These are phyloP conservation scores for Candida caryicola DNA, from an alignment of 805 yeast species.

Conservation along the genomic window DNA sequence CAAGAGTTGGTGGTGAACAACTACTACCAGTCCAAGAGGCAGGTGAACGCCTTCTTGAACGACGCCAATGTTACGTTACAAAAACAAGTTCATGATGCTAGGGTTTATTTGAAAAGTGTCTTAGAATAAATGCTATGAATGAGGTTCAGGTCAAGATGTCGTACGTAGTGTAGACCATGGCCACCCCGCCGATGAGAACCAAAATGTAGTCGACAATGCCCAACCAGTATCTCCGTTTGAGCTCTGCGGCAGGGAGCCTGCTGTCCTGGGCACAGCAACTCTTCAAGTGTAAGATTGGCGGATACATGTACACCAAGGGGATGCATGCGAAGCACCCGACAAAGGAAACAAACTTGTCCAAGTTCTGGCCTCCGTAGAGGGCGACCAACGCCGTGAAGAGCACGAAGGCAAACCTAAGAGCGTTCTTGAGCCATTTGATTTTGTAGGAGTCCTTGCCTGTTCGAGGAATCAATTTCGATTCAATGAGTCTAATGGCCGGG, in stretches of 20 bases:
- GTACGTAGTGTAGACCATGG: conserved; percentile 67
- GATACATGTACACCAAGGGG: conserved; percentile 82
- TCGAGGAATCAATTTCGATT: conserved; percentile 51
- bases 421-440: conserved; percentile 67
- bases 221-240: conserved; percentile 33
- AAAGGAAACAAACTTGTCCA: conserved; percentile 74
- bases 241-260: conserved; percentile 14
- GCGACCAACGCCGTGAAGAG: conserved; percentile 55
- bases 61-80: conserved; percentile 17
- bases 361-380: conserved; percentile 61
- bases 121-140: conserved; percentile 6
- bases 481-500: conserved; percentile 75
- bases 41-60: conserved; percentile 8
- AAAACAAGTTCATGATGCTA: conserved; percentile 24
- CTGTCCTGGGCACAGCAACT: conserved; percentile 39
- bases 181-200: conserved; percentile 53
- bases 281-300: conserved; percentile 70
- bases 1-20: conserved; percentile 10
- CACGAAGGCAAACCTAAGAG: conserved; percentile 54
- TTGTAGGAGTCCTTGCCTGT: conserved; percentile 56
- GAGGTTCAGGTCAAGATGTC: conserved; percentile 42
- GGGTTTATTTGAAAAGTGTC: conserved; percentile 16
- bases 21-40: conserved; percentile 7
- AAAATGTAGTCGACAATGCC: conserved; percentile 48
- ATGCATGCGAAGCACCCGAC: conserved; percentile 85